Evolutionary conservation across 2,329 filamentous ascomycete genomes (phyloP), one percentile per base, ranked within the genome.

Genomic region (Microcyclospora tardicrescens): DNA sequence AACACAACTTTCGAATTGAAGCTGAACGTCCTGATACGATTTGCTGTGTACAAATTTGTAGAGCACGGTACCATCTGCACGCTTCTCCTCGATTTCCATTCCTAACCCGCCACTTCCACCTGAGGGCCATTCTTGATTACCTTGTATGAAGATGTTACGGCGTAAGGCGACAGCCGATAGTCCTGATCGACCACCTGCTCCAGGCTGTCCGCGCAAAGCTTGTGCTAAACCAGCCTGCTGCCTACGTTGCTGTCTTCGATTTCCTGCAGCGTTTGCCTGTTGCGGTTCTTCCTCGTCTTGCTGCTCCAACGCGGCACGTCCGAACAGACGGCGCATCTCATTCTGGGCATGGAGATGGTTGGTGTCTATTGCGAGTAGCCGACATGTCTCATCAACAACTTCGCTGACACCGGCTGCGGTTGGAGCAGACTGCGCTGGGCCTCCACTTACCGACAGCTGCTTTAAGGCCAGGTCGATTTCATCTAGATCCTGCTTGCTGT

Each of bases 101-200:
- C 78, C 79, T 39, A 98, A 66, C 0, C 91, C 91, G 12, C 82
- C 84, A 28, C 81, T 79, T 1, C 84, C 75, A 37, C 79, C 78
- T 27, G 75, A 71, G 3, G 86, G 87, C 87, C 87, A 95, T 36
- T 83, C 77, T 46, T 91, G 84, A 53, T 85, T 87, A 35, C 84
- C 84, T 49, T 86, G 81, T 43, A 93, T 77, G 54, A 94, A 89
- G 10, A 84, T 71, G 54, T 94, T 95, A 28, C 81, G 74, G 33
- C 83, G 74, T 24, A 84, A 66, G 14, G 81, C 78, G 27, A 85
- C 68, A 37, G 84, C 79, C 1, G 78, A 75, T 37, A 91, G 68
- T 49, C 75, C 72, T 1, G 71, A 71, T 16, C 75, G 71, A 12
- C 72, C 72, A 5, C 71, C 70, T 43, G 71, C 69, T 43, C 66